Evolutionary conservation across 352 stramenopile genomes (phyloP), one percentile per base, ranked within the genome.

Genomic region (Aphanomyces euteiches): DNA sequence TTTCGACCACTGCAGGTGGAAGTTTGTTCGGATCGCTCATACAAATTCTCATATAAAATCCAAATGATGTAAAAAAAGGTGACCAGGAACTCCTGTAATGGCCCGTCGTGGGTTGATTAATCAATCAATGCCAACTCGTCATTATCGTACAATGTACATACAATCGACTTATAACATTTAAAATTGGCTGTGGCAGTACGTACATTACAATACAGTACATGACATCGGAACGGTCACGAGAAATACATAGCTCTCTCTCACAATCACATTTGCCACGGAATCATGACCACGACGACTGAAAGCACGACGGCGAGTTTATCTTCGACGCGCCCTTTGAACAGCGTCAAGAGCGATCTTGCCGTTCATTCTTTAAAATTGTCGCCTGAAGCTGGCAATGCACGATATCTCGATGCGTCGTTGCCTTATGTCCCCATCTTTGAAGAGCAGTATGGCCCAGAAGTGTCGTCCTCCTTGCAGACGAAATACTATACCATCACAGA

Each of bases 401-500:
- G n/a, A 10, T 70, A 56, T 21, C 47, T 70, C n/a, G 64, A 70
- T n/a, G 19, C 13, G 15, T 54, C 64, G n/a, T 39, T 61, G 19
- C 64, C 64, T 7, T 70, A 47, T 36, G 64, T 70, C 10, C 47
- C 64, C 6, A 37, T 61, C 12, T 70, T 70, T 36, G 43, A 70
- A 53, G 64, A 60, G 19, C 45, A 70, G 34, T 70, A 70, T 19
- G 64, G 64, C 47, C 53, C 45, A 8, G 43, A 70, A 34, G 21
- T 70, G 17, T 61, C 45, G 12, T 19, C 64, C 1, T 43, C 28
- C 47, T 12, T 61, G 10, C n/a, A 45, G 4, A 39, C 47, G 17
- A 70, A 45, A n/a, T 70, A 70, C n/a, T 70, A 70, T 41, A 70
- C 64, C n/a, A 34, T 70, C 4, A 70, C 45, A 4, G 64, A 70